Percentiles rank a stretch among this genome's conserved stretches.
Conservation (phyloP, 1,139 yeast species). For the Sugiyamaella xylanicola region DNA sequence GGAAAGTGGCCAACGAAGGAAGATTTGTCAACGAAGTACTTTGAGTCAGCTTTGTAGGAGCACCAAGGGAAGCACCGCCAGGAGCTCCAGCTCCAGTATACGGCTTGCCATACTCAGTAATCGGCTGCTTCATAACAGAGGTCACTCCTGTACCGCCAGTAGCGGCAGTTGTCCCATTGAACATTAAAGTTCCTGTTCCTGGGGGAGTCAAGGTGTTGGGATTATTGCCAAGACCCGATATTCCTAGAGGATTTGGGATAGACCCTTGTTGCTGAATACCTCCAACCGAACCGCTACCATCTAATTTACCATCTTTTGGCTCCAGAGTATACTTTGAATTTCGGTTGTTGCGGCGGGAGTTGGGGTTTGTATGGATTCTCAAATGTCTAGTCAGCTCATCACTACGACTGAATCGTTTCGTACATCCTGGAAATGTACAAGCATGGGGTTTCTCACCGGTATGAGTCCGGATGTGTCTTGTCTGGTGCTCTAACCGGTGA, state of each 20-base stretch:
- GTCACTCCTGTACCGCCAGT: conserved; percentile 15
- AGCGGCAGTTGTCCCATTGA: conserved; percentile 14
- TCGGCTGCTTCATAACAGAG: conserved; percentile 21
- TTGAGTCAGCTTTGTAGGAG: conserved; percentile 18
- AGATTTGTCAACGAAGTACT: conserved; percentile 25
- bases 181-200: not conserved
- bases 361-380: conserved; percentile 82
- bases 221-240: not conserved
- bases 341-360: conserved; percentile 55
- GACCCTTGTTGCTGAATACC: not conserved
- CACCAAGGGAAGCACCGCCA: not conserved
- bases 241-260: not conserved
- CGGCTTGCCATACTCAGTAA: conserved; percentile 21
- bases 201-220: not conserved
- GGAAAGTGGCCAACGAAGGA: conserved; percentile 22
- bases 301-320: conserved; percentile 25
- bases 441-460: conserved; percentile 95
- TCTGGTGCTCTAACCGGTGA: conserved; percentile 89
- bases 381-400: conserved; percentile 91
- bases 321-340: conserved; percentile 35
- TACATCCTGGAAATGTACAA: conserved; percentile 85
- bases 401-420: conserved; percentile 79
- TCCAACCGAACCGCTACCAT: conserved; percentile 7
- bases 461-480: conserved; percentile 91
- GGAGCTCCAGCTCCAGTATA: not conserved